phyloP scores from a whole-genome alignment of 2,329 filamentous ascomycete genomes.

The Cladorrhinum sp. region DNA sequence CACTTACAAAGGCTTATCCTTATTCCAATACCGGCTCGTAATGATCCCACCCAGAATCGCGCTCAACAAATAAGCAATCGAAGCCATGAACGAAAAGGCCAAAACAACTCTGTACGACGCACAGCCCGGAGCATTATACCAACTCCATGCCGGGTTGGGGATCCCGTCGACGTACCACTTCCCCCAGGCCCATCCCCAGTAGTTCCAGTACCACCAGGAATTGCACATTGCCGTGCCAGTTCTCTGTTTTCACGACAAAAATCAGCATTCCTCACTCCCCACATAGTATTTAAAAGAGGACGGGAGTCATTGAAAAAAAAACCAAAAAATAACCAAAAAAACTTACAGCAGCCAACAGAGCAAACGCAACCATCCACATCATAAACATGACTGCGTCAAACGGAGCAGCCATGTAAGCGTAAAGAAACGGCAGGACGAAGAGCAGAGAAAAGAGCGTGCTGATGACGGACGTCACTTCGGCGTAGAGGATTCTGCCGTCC shows the following conservation, averaged over 20 bases:
- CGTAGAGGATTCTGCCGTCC: conserved; percentile 22
- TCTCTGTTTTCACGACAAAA: conserved; percentile 7
- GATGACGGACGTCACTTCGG: conserved; percentile 16
- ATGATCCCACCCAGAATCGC: conserved; percentile 12
- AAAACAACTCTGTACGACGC: conserved; percentile 17
- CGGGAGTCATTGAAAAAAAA: too few relatives aligned
- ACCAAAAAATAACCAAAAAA: too few relatives aligned
- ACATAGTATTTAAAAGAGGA: too few relatives aligned
- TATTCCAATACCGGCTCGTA: background rate
- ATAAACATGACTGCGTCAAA: conserved; percentile 22
- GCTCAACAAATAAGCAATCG: conserved; percentile 19
- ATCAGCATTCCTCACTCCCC: too few relatives aligned
- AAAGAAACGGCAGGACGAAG: conserved; percentile 21
- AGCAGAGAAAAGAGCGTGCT: conserved; percentile 20
- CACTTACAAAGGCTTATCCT: background rate
- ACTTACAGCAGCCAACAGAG: conserved; percentile 19
- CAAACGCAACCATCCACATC: conserved; percentile 24
- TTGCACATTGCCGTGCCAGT: conserved; percentile 16
- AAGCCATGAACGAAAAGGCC: conserved; percentile 24
- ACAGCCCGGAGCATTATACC: conserved; percentile 10
- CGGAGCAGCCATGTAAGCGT: conserved; percentile 20
- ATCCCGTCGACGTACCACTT: conserved; percentile 9
- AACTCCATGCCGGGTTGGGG: background rate
- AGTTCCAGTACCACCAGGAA: conserved; percentile 21
- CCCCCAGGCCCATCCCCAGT: conserved; percentile 24